Conservation (phyloP, 805 yeast genomes). For the Jamesozyma rosinii region DNA sequence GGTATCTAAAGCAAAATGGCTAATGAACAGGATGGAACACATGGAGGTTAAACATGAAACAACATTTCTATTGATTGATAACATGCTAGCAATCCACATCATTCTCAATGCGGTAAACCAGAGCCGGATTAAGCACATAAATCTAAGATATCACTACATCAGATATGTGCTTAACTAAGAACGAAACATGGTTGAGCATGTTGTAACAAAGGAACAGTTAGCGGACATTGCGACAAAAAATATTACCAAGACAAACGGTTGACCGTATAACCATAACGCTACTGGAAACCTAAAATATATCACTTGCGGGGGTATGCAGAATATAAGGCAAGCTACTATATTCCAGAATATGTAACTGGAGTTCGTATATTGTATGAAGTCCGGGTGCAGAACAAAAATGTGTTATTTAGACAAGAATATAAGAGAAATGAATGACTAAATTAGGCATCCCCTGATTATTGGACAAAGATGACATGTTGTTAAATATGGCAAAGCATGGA, state of each 20-base stretch:
- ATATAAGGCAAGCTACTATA: no score
- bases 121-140: background rate
- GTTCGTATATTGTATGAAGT: no score
- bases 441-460: no score
- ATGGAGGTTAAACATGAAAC: background rate
- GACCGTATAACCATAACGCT: no score
- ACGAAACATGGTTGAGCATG: background rate
- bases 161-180: background rate
- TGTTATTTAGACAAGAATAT: no score
- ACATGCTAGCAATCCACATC: background rate
- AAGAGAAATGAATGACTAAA: no score
- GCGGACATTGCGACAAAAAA: background rate
- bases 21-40: background rate
- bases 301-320: no score
- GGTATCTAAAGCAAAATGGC: slow-evolving; percentile 1
- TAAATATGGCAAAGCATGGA: no score
- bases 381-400: no score
- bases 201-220: background rate
- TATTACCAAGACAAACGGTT: background rate
- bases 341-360: no score
- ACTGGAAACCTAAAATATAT: no score
- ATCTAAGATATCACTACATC: background rate
- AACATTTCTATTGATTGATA: background rate
- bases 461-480: no score
- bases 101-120: background rate